Evolutionary conservation across 441 rosid genomes (phyloP).

Genomic region (Omphalea diandra): DNA sequence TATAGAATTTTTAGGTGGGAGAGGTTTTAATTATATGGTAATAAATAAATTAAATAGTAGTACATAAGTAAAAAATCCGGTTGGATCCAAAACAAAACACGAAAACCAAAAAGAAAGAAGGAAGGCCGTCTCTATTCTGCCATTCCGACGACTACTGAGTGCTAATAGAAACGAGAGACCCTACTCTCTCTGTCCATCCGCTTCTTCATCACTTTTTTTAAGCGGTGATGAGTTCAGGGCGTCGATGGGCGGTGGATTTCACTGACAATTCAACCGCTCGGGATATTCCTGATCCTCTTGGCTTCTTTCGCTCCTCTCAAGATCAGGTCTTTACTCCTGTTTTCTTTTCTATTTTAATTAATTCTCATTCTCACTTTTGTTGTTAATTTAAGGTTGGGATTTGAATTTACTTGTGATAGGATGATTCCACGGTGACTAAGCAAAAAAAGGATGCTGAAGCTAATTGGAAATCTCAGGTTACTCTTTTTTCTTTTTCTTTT

Average conservation of each 20-base stretch:
- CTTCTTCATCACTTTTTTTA: too few species aligned
- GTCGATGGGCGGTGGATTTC: constrained; percentile 98
- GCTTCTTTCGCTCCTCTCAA: constrained; percentile 78
- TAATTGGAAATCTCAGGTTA: constrained; percentile 93
- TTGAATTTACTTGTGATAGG: constrained; percentile 43
- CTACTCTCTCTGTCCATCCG: neutral
- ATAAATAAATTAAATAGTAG: too few species aligned
- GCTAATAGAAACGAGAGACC: too few species aligned
- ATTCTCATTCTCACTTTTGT: constrained; percentile 6
- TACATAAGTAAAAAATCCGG: too few species aligned
- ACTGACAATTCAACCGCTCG: constrained; percentile 79
- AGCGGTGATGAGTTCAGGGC: constrained; percentile 86
- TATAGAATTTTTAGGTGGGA: too few species aligned
- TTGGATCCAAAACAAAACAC: too few species aligned
- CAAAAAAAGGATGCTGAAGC: constrained; percentile 99
- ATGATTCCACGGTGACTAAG: constrained; percentile 69
- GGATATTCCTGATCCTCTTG: constrained; percentile 89
- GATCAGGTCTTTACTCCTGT: constrained; percentile 58
- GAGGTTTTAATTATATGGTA: too few species aligned
- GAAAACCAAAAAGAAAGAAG: too few species aligned
- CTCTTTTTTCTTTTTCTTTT: neutral
- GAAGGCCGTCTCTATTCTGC: too few species aligned
- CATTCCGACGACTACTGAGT: too few species aligned
- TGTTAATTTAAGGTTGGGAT: too few species aligned
- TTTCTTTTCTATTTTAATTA: neutral